phyloP scores from a whole-genome alignment of 164 flowering plant genomes.

The Magnolia kwangsiensis region DNA sequence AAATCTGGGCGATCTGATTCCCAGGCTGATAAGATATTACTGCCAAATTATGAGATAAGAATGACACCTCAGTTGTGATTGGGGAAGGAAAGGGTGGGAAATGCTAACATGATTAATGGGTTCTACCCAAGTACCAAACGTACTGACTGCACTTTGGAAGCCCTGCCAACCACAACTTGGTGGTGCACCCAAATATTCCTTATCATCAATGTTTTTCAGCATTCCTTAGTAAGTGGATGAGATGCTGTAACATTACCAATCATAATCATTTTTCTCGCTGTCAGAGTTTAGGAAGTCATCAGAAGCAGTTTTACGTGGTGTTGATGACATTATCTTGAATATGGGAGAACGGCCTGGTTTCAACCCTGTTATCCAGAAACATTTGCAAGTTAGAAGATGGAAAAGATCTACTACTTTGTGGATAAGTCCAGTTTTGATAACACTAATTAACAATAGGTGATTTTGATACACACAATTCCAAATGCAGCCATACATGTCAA shows the following conservation, averaged over 20 bases:
- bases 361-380: constrained; percentile 42
- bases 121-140: not conserved
- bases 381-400: not conserved
- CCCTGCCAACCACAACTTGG: not conserved
- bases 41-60: too few relatives aligned
- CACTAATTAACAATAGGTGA: too few relatives aligned
- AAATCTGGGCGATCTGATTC: too few relatives aligned
- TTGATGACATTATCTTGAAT: constrained; percentile 55
- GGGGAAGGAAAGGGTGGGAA: too few relatives aligned
- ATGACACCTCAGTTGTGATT: too few relatives aligned
- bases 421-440: not conserved
- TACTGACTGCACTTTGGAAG: not conserved
- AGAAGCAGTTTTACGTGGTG: constrained; percentile 51
- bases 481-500: not conserved
- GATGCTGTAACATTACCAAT: constrained; percentile 53
- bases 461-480: not conserved
- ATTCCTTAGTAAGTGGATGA: not conserved
- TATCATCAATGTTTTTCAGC: not conserved
- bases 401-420: not conserved
- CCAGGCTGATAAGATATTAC: too few relatives aligned
- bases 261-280: constrained; percentile 93
- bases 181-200: not conserved
- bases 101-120: too few relatives aligned
- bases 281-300: constrained; percentile 92
- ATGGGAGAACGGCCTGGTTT: constrained; percentile 69